Evolutionary conservation across 2,329 filamentous ascomycete species (phyloP).

Genomic region (Calonectria honghensis): DNA sequence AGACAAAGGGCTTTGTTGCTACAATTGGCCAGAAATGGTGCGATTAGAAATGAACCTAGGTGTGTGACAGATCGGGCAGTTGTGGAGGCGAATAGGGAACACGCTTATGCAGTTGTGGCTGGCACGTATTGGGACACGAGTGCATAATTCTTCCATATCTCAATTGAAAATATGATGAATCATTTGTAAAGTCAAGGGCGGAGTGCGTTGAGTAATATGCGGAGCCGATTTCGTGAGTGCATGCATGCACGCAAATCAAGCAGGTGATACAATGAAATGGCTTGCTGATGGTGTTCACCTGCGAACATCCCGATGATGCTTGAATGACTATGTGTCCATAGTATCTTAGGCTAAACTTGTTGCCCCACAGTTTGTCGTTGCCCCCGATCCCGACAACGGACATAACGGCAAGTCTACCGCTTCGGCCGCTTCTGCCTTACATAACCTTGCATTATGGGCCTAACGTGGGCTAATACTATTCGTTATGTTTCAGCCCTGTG

Average conservation of each 20-base stretch:
- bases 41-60: neutral
- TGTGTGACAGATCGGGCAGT: neutral
- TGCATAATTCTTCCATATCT: neutral
- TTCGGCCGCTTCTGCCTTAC: neutral
- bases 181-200: neutral
- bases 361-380: neutral
- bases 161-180: neutral
- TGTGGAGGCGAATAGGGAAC: neutral
- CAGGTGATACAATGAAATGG: neutral
- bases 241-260: neutral
- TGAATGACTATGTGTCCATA: neutral
- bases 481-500: neutral
- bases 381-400: neutral
- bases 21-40: neutral
- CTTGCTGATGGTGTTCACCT: neutral
- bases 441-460: neutral
- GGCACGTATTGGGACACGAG: neutral
- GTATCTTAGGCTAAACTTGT: neutral
- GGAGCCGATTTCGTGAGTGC: neutral
- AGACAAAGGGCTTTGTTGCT: neutral
- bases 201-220: neutral
- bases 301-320: neutral
- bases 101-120: neutral
- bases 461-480: neutral
- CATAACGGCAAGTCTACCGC: neutral